These are phyloP conservation scores for Codiaeum variegatum DNA, from an alignment of 441 rosid genomes.

Conservation along the genomic window DNA sequence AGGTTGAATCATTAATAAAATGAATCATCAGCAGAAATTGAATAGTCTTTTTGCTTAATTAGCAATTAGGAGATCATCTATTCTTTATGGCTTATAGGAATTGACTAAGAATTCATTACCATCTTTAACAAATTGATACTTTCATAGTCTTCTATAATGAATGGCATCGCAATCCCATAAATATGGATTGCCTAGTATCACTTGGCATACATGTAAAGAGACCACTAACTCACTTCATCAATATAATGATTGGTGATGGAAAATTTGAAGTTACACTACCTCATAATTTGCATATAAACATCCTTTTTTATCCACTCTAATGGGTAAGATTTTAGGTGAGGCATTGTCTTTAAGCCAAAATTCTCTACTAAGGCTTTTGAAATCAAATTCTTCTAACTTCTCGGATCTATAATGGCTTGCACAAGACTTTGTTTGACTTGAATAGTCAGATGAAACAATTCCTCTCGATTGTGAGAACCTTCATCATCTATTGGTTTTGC, in stretches of 20 bases:
- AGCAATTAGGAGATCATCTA: not conserved
- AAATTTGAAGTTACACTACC: not conserved
- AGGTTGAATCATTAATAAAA: not conserved
- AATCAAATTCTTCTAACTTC: not conserved
- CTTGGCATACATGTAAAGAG: not conserved
- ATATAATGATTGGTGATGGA: not conserved
- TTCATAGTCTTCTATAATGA: not conserved
- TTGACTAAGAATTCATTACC: not conserved
- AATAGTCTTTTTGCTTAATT: not conserved
- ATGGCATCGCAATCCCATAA: not conserved
- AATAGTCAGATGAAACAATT: not conserved
- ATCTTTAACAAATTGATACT: not conserved
- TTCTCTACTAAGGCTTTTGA: not conserved
- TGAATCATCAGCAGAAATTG: not conserved
- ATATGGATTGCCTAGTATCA: too few relatives aligned
- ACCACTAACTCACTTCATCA: not conserved
- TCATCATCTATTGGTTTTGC: not conserved
- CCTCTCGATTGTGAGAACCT: not conserved
- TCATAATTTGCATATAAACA: not conserved
- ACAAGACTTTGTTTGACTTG: not conserved
- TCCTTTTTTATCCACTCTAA: not conserved
- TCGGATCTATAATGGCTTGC: not conserved
- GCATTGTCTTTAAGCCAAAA: not conserved
- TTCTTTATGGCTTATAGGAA: not conserved
- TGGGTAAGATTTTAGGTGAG: not conserved